phyloP scores from a whole-genome alignment of 2,329 filamentous ascomycete species.

The Helminthosporium solani region DNA sequence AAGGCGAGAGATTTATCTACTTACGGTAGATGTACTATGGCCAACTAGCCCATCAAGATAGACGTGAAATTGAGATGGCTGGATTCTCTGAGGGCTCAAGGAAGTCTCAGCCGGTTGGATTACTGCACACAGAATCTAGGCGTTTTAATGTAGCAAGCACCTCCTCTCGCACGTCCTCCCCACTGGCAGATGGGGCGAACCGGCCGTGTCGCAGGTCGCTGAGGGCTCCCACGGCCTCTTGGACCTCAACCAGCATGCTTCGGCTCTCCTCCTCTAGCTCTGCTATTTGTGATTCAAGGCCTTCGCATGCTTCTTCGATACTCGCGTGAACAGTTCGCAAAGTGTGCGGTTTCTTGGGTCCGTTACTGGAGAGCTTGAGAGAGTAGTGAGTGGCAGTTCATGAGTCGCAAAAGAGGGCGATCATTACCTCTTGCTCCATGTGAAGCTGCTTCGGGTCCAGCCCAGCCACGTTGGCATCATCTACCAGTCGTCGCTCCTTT shows the following conservation, averaged over 20 bases:
- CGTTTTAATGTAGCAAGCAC: slow-evolving; percentile 66
- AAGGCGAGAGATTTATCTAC: no score
- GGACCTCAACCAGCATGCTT: slow-evolving; percentile 60
- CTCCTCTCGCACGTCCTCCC: slow-evolving; percentile 64
- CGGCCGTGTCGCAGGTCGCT: slow-evolving; percentile 83
- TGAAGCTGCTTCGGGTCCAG: slow-evolving; percentile 64
- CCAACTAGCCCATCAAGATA: no score
- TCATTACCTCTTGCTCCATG: slow-evolving; percentile 47
- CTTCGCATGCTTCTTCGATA: slow-evolving; percentile 65
- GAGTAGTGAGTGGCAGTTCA: background rate
- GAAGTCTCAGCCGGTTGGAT: slow-evolving; percentile 20
- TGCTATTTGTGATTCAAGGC: slow-evolving; percentile 68
- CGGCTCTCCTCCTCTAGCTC: slow-evolving; percentile 66
- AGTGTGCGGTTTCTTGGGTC: slow-evolving; percentile 57
- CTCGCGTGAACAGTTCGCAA: slow-evolving; percentile 66
- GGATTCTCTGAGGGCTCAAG: background rate
- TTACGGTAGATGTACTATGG: no score
- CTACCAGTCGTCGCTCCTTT: slow-evolving; percentile 54
- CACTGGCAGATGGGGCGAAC: slow-evolving; percentile 53
- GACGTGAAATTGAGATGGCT: no score
- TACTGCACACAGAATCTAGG: slow-evolving; percentile 62
- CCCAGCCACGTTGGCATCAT: slow-evolving; percentile 54
- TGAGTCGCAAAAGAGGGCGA: background rate
- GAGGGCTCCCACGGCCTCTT: slow-evolving; percentile 67
- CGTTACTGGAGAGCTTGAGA: slow-evolving; percentile 56